These are phyloP conservation scores for Fistulifera solaris DNA, from an alignment of 108 stramenopile genomes.

Conservation along the genomic window DNA sequence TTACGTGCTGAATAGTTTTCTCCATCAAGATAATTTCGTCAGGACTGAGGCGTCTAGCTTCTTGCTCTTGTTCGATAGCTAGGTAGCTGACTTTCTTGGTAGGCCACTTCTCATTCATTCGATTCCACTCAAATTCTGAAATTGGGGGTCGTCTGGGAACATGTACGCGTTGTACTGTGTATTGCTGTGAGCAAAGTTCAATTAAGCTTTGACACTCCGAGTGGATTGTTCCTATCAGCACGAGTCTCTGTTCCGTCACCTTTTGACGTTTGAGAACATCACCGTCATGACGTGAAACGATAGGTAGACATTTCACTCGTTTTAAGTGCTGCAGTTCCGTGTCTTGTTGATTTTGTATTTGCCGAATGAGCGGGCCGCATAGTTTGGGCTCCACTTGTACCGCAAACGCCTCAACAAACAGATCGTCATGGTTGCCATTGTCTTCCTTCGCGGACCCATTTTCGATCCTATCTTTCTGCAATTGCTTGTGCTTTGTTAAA, in stretches of 20 bases:
- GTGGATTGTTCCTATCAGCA: conserved; percentile 1
- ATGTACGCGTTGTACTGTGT: neutral
- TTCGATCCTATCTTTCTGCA: too few relatives aligned
- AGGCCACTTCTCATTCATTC: conserved; percentile 57
- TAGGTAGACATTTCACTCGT: conserved; percentile 11
- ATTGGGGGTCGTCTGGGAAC: conserved; percentile 50
- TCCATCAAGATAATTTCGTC: conserved; percentile 30
- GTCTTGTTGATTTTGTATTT: conserved; percentile 14
- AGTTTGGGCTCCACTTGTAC: conserved; percentile 19
- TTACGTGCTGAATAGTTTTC: conserved; percentile 30
- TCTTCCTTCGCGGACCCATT: too few relatives aligned
- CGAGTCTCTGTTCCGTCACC: neutral
- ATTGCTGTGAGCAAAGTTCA: neutral
- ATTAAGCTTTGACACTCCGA: neutral
- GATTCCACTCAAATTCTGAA: conserved; percentile 45
- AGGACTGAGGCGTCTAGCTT: too few relatives aligned
- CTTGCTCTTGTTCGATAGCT: conserved; percentile 35
- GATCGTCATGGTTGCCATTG: neutral
- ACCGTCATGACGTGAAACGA: neutral
- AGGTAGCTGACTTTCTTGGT: conserved; percentile 50
- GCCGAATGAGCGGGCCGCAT: conserved; percentile 29
- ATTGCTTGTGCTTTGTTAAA: too few relatives aligned
- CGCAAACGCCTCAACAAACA: conserved; percentile 13
- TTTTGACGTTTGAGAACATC: conserved; percentile 6
- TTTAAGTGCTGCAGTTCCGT: conserved; percentile 32